Evolutionary conservation across 106 monocot genomes (phyloP), one percentile per base, ranked within the genome.

Genomic region (Vanilla planifolia): DNA sequence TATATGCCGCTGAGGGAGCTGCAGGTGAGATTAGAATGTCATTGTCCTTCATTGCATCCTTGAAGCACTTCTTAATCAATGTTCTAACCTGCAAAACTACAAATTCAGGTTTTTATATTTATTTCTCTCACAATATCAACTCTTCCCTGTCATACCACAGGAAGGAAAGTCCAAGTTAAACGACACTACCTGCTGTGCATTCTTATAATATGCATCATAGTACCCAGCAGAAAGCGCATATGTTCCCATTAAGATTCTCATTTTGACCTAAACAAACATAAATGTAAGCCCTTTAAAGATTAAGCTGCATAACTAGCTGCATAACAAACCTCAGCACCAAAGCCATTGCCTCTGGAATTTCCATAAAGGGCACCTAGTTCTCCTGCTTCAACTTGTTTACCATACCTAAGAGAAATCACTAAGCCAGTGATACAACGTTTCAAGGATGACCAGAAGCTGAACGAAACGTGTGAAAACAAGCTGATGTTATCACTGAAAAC

Each of bases 161-260:
- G 21, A 35, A 55, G 14, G 21, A 8, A 34, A 13, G n/a, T n/a
- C n/a, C n/a, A n/a, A n/a, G 5, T 35, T 10, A 57, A 56, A 4
- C n/a, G 43, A 64, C 35, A 30, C 44, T 69, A 90, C 95, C 90
- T 96, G 89, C 48, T 96, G 95, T 17, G 95, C 95, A 55, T 81
- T 80, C 67, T 90, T 96, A 67, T 96, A 90, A 59, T 96, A 96
- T 59, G 95, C 95, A 71, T 96, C 90, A 64, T 90, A 96, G 51
- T 90, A 96, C 3, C 95, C 95, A 62, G 95, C 89, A 32, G 90
- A 96, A 52, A 96, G 69, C 59, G 84, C 95, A 77, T 96, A 96
- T 41, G 94, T 94, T 67, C 94, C 95, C 95, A 89, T 96, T 69
- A 96, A 75, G 70, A 96, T 90, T 83, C 95, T 90, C 90, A 83